A percentile compares a stretch with the other conserved stretches of the same genome.
These are phyloP conservation scores for Achaetomiella virescens DNA, from an alignment of 495 filamentous ascomycete species.

Conservation along the genomic window DNA sequence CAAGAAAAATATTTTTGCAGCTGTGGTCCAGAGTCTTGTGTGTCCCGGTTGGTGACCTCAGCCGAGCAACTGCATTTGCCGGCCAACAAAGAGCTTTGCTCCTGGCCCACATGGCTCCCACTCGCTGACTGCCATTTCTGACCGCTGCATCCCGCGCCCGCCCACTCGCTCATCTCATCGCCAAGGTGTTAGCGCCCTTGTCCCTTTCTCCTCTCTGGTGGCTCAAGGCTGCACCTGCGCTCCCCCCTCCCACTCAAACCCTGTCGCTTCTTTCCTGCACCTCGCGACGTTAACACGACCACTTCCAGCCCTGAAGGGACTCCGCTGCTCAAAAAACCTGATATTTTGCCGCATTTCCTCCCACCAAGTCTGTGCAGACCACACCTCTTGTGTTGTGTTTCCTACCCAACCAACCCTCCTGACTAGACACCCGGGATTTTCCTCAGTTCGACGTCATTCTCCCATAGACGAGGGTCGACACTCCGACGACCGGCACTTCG, in stretches of 20 bases:
- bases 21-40: no score
- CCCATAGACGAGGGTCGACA: slow-evolving; percentile 1
- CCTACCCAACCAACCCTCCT: not conserved
- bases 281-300: slow-evolving; percentile 11
- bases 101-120: not conserved
- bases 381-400: slow-evolving; percentile 1
- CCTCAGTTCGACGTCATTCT: slow-evolving; percentile 14
- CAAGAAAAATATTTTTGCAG: no score
- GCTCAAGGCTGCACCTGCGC: not conserved
- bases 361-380: slow-evolving; percentile 7
- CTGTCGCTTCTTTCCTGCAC: slow-evolving; percentile 6
- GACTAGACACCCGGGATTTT: not conserved
- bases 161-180: slow-evolving; percentile 10
- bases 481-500: slow-evolving; percentile 1
- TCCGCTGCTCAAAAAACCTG: slow-evolving; percentile 26
- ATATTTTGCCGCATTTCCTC: slow-evolving; percentile 26
- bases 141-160: slow-evolving; percentile 4
- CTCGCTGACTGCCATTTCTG: not conserved
- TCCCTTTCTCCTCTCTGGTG: not conserved
- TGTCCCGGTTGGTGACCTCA: slow-evolving; percentile 16
- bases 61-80: slow-evolving; percentile 7
- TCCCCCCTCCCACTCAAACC: slow-evolving; percentile 7
- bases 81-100: not conserved
- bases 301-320: slow-evolving; percentile 10
- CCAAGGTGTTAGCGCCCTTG: slow-evolving; percentile 4